Percentiles rank a stretch among this genome's conserved stretches.
phyloP scores from a whole-genome alignment of 331 rosid species.

The Rhamnella rubrinervis region DNA sequence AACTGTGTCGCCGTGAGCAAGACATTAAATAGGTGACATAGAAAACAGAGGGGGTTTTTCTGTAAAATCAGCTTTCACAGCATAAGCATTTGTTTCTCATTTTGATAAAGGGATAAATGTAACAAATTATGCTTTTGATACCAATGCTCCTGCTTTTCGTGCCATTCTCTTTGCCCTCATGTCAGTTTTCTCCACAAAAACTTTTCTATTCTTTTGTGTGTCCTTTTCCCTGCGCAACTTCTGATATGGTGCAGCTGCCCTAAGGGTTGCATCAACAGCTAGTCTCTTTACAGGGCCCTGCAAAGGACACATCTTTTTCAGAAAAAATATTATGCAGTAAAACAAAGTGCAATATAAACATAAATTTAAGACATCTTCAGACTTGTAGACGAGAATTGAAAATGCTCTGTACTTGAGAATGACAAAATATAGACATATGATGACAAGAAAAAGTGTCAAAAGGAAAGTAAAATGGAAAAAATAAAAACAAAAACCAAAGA shows the following conservation, averaged over 20 bases:
- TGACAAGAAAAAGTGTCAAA: not conserved
- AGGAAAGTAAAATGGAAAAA: too few relatives aligned
- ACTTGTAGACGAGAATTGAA: not conserved
- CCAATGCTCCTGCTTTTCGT: conserved; percentile 98
- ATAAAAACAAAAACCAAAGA: not conserved
- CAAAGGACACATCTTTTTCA: conserved; percentile 20
- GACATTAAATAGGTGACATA: too few relatives aligned
- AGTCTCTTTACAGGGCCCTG: conserved; percentile 93
- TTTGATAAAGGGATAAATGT: not conserved
- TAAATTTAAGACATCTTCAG: not conserved
- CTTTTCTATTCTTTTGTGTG: conserved; percentile 65
- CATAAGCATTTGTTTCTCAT: not conserved
- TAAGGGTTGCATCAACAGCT: conserved; percentile 98
- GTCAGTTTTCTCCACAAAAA: conserved; percentile 89
- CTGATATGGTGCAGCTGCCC: conserved; percentile 99
- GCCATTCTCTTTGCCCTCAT: conserved; percentile 99
- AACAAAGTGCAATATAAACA: not conserved
- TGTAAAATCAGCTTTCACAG: too few relatives aligned
- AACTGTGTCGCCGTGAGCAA: too few relatives aligned
- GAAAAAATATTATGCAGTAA: conserved; percentile 6
- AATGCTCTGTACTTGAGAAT: not conserved
- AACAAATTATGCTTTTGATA: conserved; percentile 32
- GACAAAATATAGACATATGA: too few relatives aligned
- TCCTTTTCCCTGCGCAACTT: conserved; percentile 85
- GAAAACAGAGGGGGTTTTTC: too few relatives aligned